Base-by-base conservation (phyloP, 345 rosid species). In the Eucalyptus cloeziana region DNA sequence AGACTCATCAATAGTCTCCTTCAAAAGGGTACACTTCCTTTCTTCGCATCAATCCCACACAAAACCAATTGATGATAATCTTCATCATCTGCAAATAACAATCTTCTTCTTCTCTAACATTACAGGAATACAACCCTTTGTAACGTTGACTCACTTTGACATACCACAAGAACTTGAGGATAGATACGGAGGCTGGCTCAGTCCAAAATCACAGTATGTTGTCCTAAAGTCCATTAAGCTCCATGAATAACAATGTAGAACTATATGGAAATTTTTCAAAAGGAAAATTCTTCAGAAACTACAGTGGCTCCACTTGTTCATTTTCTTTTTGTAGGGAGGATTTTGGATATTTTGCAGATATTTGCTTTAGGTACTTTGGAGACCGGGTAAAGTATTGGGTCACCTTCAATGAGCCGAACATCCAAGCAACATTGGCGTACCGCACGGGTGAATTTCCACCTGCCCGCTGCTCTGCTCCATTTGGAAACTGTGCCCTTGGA, bases 81-180 rank as follows among this genome's bases (percentile, higher is more conserved):
- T 76, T 37, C 83, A 27, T 45, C 37, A 47, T 47, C 31, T n/a
- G 31, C 56, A 85, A 14, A 45, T 85, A 25, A 47, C 52, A 85
- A 27, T 47, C 56, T 33, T 30, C 43, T 10, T 37, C 60, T 86
- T 8, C 49, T 76, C 88, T 87, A 21, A 37, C 43, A 9, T 37
- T 91, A n/a, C 95, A 97, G 99, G 98, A 87, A 95, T 97, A 87
- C 91, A 88, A 62, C 98, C 99, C 31, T 97, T 97, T 91, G 97
- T 96, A 91, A 93, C 97, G 11, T 91, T 96, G 88, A 93, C 93
- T 60, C 98, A 97, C 92, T 94, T 89, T 8, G 99, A 96, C 90
- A 90, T 93, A 79, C 99, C 99, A 88, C 96, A 96, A 91, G 96
- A 94, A 90, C 91, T 97, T 7, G 99, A 93, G 62, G 90, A 92